Evolutionary conservation across 495 filamentous ascomycete genomes (phyloP).

Genomic region (Penicillium ochrochloron): DNA sequence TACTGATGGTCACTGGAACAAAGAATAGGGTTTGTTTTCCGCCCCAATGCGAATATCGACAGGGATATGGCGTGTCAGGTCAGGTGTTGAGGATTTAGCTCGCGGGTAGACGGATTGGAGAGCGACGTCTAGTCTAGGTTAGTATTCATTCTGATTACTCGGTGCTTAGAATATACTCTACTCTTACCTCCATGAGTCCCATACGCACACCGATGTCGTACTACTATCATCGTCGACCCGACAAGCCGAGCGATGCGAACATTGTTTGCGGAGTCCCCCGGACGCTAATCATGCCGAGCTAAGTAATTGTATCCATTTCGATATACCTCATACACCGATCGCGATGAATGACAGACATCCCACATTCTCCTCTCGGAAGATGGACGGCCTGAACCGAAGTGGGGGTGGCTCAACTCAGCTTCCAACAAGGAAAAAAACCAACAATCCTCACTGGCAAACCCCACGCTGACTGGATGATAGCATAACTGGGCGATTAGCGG

Average conservation of each 20-base stretch:
- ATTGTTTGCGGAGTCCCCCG: neutral
- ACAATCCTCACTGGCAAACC: neutral
- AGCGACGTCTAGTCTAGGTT: no score
- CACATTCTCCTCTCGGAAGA: neutral
- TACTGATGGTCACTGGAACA: neutral
- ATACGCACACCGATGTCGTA: neutral
- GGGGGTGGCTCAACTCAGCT: neutral
- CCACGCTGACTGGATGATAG: neutral
- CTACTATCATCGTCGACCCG: neutral
- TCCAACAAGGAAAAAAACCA: neutral
- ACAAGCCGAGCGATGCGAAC: neutral
- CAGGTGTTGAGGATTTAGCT: neutral
- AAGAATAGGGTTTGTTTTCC: slow-evolving; percentile 6
- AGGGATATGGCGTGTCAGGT: neutral
- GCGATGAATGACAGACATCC: neutral
- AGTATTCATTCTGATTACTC: neutral
- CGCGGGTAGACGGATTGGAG: no score
- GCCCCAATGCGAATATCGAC: neutral
- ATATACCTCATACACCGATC: no score
- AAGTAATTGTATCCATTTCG: no score
- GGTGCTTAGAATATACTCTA: neutral
- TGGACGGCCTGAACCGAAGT: slow-evolving; percentile 3
- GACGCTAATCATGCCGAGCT: neutral
- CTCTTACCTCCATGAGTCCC: neutral
- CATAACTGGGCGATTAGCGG: neutral